These are phyloP conservation scores for Cercospora brassicicola DNA, from an alignment of 2,329 filamentous ascomycete genomes.

Conservation along the genomic window DNA sequence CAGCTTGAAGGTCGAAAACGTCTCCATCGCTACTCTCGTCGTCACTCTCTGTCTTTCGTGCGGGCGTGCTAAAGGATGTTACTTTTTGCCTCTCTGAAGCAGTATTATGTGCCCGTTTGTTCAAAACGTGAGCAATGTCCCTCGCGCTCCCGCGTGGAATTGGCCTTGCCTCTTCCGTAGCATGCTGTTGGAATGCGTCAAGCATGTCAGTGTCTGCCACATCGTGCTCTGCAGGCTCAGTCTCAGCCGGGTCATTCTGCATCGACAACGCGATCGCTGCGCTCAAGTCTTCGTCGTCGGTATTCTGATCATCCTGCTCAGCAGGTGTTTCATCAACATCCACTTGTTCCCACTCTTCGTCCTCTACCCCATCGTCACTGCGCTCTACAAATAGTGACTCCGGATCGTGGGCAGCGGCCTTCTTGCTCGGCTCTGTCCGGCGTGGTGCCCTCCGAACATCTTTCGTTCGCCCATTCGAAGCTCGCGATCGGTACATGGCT, in stretches of 20 bases:
- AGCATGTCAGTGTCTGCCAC: slow-evolving; percentile 44
- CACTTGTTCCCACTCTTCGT: slow-evolving; percentile 46
- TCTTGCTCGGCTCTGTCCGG: slow-evolving; percentile 25
- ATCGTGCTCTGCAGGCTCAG: slow-evolving; percentile 21
- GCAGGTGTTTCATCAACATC: slow-evolving; percentile 42
- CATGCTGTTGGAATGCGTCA: slow-evolving; percentile 49
- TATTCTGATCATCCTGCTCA: slow-evolving; percentile 50
- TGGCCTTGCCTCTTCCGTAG: slow-evolving; percentile 46
- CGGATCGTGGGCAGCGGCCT: slow-evolving; percentile 45
- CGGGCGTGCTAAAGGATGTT: slow-evolving; percentile 37
- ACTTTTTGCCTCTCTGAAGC: slow-evolving; percentile 49
- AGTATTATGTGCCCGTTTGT: slow-evolving; percentile 67
- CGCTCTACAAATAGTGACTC: slow-evolving; percentile 57
- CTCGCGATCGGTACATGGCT: slow-evolving; percentile 50
- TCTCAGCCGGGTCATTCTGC: slow-evolving; percentile 52
- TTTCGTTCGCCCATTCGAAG: slow-evolving; percentile 17
- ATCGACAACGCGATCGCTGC: slow-evolving; percentile 84
- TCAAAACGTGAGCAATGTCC: slow-evolving; percentile 72
- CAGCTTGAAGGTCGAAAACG: slow-evolving; percentile 72
- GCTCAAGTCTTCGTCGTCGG: slow-evolving; percentile 70
- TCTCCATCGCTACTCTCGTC: slow-evolving; percentile 63
- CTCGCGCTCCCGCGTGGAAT: slow-evolving; percentile 51
- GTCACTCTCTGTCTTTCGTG: slow-evolving; percentile 45
- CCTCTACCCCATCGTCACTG: slow-evolving; percentile 36
- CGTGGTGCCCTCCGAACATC: slow-evolving; percentile 3